Evolutionary conservation across 2,329 filamentous ascomycete species (phyloP).

Genomic region (Fusarium praegraminearum): DNA sequence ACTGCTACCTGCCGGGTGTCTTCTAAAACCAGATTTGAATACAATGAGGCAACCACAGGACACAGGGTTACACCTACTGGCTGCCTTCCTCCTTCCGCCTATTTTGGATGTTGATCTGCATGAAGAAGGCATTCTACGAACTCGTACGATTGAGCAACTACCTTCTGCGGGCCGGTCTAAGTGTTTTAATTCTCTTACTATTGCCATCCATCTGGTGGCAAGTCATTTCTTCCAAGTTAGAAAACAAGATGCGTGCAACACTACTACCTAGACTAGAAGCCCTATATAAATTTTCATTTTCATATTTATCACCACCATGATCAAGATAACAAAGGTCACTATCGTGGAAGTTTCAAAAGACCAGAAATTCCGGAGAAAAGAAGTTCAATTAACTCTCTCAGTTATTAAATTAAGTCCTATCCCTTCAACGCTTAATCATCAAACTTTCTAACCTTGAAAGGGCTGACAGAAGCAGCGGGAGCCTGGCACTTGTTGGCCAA

Average conservation of each 20-base stretch:
- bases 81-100: background rate
- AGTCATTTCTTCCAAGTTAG: too few relatives aligned
- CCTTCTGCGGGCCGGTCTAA: too few relatives aligned
- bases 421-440: background rate
- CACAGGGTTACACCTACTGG: background rate
- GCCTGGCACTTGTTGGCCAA: conserved; percentile 24
- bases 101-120: background rate
- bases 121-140: too few relatives aligned
- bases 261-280: too few relatives aligned
- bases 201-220: too few relatives aligned
- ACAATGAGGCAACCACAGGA: background rate
- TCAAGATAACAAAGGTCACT: background rate
- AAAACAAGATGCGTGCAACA: too few relatives aligned
- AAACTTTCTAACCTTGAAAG: conserved; percentile 34
- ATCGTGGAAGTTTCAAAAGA: too few relatives aligned
- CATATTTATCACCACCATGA: background rate
- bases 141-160: too few relatives aligned
- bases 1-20: background rate
- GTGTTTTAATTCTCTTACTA: too few relatives aligned
- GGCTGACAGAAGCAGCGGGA: conserved; percentile 11
- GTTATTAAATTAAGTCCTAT: background rate
- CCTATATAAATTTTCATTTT: background rate
- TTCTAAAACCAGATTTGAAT: background rate
- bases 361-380: background rate
- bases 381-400: background rate